Evolutionary conservation across 2,329 filamentous ascomycete species (phyloP), one percentile per base, ranked within the genome.

Genomic region (Sporothrix euskadiensis): DNA sequence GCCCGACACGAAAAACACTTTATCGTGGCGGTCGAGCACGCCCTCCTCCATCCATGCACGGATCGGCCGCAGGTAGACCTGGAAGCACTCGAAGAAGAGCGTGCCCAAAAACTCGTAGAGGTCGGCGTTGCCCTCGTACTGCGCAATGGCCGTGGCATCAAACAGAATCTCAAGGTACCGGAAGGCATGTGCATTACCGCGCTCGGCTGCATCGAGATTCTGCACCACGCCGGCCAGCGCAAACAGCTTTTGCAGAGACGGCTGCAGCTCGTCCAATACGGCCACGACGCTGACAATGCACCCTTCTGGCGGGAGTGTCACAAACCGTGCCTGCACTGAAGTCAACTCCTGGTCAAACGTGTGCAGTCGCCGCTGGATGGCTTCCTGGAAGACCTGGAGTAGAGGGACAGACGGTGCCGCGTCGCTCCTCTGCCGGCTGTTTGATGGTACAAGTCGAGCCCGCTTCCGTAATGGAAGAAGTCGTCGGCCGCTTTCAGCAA

Each of bases 11-110:
- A 97, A 97, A 79, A 97, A 96, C 0, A 89, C 86, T 75, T 89
- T 88, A 76, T 94, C 90, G 1, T 86, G 85, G 0, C 87, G 82
- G 1, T 88, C 83, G 3, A 97, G 82, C 71, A 90, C 88, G 0
- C 95, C 95, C 52, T 89, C 87, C 77, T 93, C 90, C 90, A 97
- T 95, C 95, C 95, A 98, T 19, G 86, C 83, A 49, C 90, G 87
- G 61, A 98, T 91, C 0, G 94, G 93, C 54, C 89, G 89, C 52
- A 97, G 85, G 80, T 97, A 98, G 1, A 93, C 89, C 73, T 90
- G 88, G 74, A 98, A 91, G 79, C 93, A 97, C 63, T 91, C 87
- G 72, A 96, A 90, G 79, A 98, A 96, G 3, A 96, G 85, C 0
- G 83, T 83, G 1, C 89, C 89, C 5, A 96, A 83, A 54, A 88